Conservation (phyloP, 2,329 filamentous ascomycete species). For the Macroventuria anomochaeta region DNA sequence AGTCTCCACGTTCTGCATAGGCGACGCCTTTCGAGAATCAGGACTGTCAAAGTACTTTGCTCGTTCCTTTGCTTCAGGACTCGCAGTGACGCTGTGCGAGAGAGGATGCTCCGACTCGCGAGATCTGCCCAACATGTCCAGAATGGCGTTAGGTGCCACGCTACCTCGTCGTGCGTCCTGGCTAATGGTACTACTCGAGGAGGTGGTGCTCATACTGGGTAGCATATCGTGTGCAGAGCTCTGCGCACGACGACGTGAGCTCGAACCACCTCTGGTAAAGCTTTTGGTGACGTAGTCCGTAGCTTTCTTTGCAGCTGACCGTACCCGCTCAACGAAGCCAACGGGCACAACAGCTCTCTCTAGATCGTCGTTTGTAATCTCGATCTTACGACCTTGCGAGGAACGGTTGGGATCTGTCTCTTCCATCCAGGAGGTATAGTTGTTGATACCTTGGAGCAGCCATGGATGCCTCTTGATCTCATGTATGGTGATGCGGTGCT, state of each 20-base stretch:
- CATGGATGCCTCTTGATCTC: constrained; percentile 95
- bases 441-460: constrained; percentile 79
- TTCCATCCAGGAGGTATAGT: constrained; percentile 84
- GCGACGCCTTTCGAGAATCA: constrained; percentile 51
- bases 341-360: constrained; percentile 89
- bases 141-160: constrained; percentile 65
- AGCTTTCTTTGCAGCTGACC: constrained; percentile 68
- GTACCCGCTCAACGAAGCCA: constrained; percentile 82
- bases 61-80: constrained; percentile 61
- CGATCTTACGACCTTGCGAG: constrained; percentile 81
- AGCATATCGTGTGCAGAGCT: constrained; percentile 62
- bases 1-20: constrained; percentile 39
- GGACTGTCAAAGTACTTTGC: constrained; percentile 45
- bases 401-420: constrained; percentile 85
- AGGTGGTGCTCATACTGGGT: constrained; percentile 60
- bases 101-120: constrained; percentile 72
- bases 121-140: constrained; percentile 57
- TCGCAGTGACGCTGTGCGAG: constrained; percentile 75
- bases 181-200: constrained; percentile 62
- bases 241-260: constrained; percentile 61
- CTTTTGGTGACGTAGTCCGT: constrained; percentile 37
- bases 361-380: constrained; percentile 91
- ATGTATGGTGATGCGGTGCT: constrained; percentile 83
- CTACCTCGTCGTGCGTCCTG: constrained; percentile 64
- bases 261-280: constrained; percentile 40